Conservation (phyloP, 306 rosid species). For the Luffa acutangula region DNA sequence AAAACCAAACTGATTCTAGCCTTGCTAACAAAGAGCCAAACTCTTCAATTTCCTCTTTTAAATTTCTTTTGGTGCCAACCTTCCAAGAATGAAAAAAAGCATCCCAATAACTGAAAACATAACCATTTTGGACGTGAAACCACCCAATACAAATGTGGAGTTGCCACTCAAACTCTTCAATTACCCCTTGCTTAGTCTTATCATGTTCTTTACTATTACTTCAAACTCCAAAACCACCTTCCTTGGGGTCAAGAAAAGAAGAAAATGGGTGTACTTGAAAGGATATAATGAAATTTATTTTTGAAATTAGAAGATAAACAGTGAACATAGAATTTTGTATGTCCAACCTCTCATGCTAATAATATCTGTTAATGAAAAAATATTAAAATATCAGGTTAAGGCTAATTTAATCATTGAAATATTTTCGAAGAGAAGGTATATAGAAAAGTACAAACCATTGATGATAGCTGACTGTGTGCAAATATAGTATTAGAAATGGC, state of each 20-base stretch:
- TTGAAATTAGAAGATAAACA: not conserved
- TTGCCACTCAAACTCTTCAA: not conserved
- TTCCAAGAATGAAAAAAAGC: too few relatives aligned
- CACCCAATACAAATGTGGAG: not conserved
- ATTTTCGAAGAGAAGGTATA: not conserved
- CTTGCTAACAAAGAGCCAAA: too few relatives aligned
- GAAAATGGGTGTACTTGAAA: not conserved
- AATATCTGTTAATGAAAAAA: not conserved
- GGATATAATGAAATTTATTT: not conserved
- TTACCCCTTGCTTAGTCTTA: not conserved
- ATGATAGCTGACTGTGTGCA: conserved; percentile 80
- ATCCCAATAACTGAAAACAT: not conserved
- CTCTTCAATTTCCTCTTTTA: too few relatives aligned
- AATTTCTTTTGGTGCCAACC: too few relatives aligned
- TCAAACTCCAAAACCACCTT: not conserved
- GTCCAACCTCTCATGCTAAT: not conserved
- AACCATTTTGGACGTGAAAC: not conserved
- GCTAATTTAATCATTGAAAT: not conserved
- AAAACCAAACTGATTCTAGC: too few relatives aligned
- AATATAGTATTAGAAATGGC: conserved; percentile 78
- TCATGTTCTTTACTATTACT: not conserved
- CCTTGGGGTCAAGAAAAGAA: not conserved
- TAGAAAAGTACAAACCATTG: conserved; percentile 52
- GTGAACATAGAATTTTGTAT: not conserved
- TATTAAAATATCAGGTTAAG: not conserved